Evolutionary conservation across 2,329 filamentous ascomycete genomes (phyloP), one percentile per base, ranked within the genome.

Genomic region (Phymatotrichopsis omnivora): DNA sequence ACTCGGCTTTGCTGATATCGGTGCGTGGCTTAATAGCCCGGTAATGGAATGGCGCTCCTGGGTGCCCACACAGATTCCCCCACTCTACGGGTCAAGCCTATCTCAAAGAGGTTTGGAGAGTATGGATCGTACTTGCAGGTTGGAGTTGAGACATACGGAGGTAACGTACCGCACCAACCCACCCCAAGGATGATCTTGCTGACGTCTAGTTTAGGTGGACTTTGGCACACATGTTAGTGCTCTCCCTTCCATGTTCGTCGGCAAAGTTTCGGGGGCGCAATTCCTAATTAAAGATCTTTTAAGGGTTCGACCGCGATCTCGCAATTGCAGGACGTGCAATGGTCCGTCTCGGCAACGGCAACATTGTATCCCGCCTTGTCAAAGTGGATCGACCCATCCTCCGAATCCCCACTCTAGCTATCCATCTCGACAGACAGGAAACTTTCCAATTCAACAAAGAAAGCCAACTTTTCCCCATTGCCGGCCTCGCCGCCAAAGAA

Each of bases 401-500:
- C 55, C 77, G 91, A 40, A 89, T 98, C 50, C 91, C 91, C 2
- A 94, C 86, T 3, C 71, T 98, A 53, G 91, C 91, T 25, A 93
- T 96, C 55, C 91, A 98, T 65, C 76, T 98, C 47, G 82, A 95
- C 60, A 81, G 89, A 44, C 78, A 84, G 58, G 74, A 82, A 58
- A 84, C 73, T 52, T 98, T 98, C 60, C 73, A 85, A 45, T 93
- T 93, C 61, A 98, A 96, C 72, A 96, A 95, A 69, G 91, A 98
- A 69, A 85, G 81, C 19, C 89, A 98, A 64, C 69, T 98, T 19
- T 93, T 94, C 60, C 91, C 91, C 4, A 95, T 98, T 60, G 79
- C 82, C 17, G 91, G 91, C 5, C 72, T 98, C 43, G 82, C 85
- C 2, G 78, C 82, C 40, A 84, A 85, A 2, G 87, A 95, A 68